Conservation (phyloP, 2,329 filamentous ascomycete genomes). For the Plenodomus biglobosus region DNA sequence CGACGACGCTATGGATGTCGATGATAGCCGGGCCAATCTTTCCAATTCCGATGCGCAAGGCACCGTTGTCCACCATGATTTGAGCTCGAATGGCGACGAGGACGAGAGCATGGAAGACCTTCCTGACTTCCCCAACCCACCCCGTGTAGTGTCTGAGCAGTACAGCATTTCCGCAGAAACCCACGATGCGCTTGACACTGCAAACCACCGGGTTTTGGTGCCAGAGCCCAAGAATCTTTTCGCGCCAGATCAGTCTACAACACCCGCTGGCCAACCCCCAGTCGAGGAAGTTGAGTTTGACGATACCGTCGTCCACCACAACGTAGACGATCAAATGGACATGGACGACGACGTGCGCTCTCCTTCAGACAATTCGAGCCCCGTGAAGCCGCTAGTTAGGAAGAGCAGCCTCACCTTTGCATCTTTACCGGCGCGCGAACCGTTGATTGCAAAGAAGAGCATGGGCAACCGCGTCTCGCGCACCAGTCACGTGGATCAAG, state of each 20-base stretch:
- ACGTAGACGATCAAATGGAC: conserved; percentile 45
- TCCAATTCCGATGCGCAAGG: conserved; percentile 25
- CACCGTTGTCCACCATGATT: conserved; percentile 30
- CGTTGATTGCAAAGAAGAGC: conserved; percentile 80
- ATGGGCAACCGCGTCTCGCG: conserved; percentile 71
- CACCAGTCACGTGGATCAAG: conserved; percentile 74
- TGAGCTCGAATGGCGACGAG: conserved; percentile 16
- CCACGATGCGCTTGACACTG: conserved; percentile 35
- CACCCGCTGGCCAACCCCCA: conserved; percentile 25
- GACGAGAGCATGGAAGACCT: conserved; percentile 24
- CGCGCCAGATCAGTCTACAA: conserved; percentile 20
- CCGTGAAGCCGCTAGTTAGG: conserved; percentile 73
- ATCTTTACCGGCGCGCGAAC: conserved; percentile 86
- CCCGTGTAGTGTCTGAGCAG: conserved; percentile 28
- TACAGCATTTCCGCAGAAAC: conserved; percentile 39
- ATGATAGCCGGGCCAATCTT: conserved; percentile 30
- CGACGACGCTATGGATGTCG: conserved; percentile 36
- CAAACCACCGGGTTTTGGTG: conserved; percentile 20
- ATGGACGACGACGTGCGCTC: conserved; percentile 60
- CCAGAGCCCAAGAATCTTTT: conserved; percentile 29
- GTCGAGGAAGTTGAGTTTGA: conserved; percentile 25
- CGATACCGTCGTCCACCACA: conserved; percentile 35
- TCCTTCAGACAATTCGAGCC: conserved; percentile 71
- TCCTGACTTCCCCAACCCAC: conserved; percentile 24
- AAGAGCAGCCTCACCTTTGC: conserved; percentile 97